Evolutionary conservation across 2,329 filamentous ascomycete species (phyloP).

Genomic region (Arthrobotrys iridis): DNA sequence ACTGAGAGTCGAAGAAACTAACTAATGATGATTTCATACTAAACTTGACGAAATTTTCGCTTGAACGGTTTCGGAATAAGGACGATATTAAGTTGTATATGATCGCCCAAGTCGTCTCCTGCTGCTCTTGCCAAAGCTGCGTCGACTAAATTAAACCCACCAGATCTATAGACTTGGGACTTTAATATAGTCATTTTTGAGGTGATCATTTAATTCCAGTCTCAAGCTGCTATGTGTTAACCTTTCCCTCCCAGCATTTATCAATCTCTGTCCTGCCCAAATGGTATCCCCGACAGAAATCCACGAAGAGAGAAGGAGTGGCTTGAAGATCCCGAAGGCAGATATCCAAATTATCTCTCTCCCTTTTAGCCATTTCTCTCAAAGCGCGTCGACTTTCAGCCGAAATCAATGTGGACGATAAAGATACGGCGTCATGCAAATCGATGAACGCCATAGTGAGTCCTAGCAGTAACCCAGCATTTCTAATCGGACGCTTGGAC

Average conservation of each 20-base stretch:
- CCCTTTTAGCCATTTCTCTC: slow-evolving; percentile 1
- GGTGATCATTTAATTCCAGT: too few species aligned
- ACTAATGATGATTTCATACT: too few species aligned
- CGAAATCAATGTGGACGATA: neutral
- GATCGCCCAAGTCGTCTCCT: too few species aligned
- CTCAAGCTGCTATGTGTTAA: neutral
- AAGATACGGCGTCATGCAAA: slow-evolving; percentile 16
- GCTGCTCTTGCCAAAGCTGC: too few species aligned
- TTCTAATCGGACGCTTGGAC: slow-evolving; percentile 22
- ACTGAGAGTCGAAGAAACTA: too few species aligned
- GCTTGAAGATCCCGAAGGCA: slow-evolving; percentile 14
- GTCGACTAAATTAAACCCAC: too few species aligned
- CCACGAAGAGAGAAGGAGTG: slow-evolving; percentile 19
- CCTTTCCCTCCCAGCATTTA: neutral
- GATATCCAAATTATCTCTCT: slow-evolving; percentile 16
- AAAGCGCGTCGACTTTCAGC: neutral
- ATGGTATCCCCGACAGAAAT: slow-evolving; percentile 32
- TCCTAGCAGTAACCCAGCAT: slow-evolving; percentile 11
- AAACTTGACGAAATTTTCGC: too few species aligned
- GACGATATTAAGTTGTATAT: too few species aligned
- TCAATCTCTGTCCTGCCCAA: slow-evolving; percentile 22
- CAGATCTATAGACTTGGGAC: too few species aligned
- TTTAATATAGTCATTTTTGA: too few species aligned
- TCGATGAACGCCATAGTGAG: slow-evolving; percentile 27
- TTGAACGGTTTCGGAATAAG: too few species aligned